Conservation (phyloP, 352 stramenopile species). For the Pythium utonaiense region DNA sequence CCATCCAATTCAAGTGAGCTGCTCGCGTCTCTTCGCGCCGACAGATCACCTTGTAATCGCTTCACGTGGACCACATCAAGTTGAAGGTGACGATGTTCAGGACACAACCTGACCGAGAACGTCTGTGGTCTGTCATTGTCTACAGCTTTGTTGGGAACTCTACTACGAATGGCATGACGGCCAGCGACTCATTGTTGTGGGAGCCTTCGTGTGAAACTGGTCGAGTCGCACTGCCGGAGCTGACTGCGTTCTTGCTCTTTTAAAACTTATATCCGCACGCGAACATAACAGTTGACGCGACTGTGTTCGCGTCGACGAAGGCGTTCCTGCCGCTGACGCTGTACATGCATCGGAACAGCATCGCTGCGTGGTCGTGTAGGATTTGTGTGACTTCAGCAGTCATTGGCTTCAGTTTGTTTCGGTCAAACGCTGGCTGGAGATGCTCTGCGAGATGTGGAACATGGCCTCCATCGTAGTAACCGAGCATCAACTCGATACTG, state of each 20-base stretch:
- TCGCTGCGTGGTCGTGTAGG: constrained; percentile 26
- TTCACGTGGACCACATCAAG: not conserved
- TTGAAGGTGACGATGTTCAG: too few species aligned
- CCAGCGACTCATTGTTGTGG: too few species aligned
- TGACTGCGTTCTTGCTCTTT: too few species aligned
- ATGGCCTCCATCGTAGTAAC: not conserved
- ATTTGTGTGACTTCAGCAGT: constrained; percentile 20
- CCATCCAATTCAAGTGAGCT: constrained; percentile 35
- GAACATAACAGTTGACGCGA: too few species aligned
- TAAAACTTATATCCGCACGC: too few species aligned
- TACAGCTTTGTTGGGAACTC: too few species aligned
- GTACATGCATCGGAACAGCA: constrained; percentile 30
- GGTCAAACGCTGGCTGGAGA: constrained; percentile 12
- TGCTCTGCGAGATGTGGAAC: not conserved
- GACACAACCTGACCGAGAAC: too few species aligned
- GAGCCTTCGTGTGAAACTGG: too few species aligned
- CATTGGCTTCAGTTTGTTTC: constrained; percentile 24
- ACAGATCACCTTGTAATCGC: not conserved
- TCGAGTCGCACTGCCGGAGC: too few species aligned
- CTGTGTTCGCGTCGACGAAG: not conserved
- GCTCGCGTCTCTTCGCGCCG: too few species aligned
- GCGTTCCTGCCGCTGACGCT: constrained; percentile 25
- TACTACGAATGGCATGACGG: too few species aligned
- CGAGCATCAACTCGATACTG: not conserved
- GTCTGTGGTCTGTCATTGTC: not conserved